Evolutionary conservation across 805 yeast species (phyloP), one percentile per base, ranked within the genome.

Genomic region (Blastobotrys muscicola): DNA sequence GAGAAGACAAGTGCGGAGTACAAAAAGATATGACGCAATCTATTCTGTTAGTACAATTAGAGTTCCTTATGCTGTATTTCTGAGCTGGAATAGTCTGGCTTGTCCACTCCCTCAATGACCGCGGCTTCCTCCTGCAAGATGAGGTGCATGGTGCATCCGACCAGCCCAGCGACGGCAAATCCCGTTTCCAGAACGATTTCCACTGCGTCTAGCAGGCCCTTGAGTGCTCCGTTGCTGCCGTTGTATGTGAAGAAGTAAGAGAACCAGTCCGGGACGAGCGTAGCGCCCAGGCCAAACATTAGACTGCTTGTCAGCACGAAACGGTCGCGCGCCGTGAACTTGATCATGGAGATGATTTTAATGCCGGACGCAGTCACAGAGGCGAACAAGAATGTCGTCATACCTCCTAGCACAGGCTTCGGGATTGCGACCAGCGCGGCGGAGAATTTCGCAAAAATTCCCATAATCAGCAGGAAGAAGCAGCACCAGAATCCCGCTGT

Each of bases 401-500:
- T 85, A 51, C 95, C 95, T 50, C 95, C 96, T 45, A 87, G 69
- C 29, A 81, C 85, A 1, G 92, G 70, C 44, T 69, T 71, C 35
- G 94, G 94, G 56, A 84, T 85, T 31, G 94, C 72, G 26, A 82
- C 85, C 46, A 87, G 70, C n/a, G 95, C 87, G 40, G 92, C 94
- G 33, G 89, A 87, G 60, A 85, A 85, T 63, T 85, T 84, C 47
- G 94, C 72, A 59, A 87, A 83, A 35, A 87, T 65, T 34, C 97
- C 97, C 94, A 87, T 85, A 47, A 87, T 61, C 44, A 87, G 57
- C 51, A 87, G 67, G 70, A 83, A 85, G 68, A 85, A 75, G 50
- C 85, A 81, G 66, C 84, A 76, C 76, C 85, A 82, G 62, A 77
- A 79, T 33, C 92, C 97, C 16, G 76, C 85, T 40, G 73, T 69